Evolutionary conservation across 176 grass and related monocot species (phyloP).

Genomic region (Pharus latifolius): DNA sequence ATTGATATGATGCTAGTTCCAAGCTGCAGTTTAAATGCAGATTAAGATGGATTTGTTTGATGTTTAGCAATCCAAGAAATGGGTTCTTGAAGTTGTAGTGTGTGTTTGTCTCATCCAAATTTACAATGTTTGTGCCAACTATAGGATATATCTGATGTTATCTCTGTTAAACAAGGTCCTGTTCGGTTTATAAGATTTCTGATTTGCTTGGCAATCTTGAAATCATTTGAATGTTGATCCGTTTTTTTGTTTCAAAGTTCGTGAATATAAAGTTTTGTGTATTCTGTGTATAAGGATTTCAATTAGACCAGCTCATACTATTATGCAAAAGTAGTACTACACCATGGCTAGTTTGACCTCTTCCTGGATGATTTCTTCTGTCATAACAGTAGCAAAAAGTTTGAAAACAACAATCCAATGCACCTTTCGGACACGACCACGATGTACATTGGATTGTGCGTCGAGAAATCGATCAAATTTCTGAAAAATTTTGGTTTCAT

Average conservation of each 20-base stretch:
- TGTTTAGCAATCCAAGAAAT: neutral
- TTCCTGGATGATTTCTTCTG: neutral
- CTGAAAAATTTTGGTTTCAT: neutral
- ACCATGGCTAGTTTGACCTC: slow-evolving; percentile 21
- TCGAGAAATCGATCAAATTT: neutral
- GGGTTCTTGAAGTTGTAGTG: neutral
- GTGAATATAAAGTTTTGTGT: neutral
- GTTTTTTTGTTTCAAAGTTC: neutral
- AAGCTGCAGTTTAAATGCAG: neutral
- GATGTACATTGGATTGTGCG: neutral
- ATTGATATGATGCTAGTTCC: neutral
- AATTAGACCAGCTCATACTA: neutral
- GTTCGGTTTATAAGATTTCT: neutral
- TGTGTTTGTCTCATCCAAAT: neutral
- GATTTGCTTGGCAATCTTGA: neutral
- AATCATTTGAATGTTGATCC: neutral
- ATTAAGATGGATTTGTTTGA: neutral
- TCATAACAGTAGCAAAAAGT: neutral
- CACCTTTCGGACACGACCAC: neutral
- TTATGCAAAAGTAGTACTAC: neutral
- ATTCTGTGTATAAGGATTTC: neutral
- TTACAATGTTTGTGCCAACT: slow-evolving; percentile 11
- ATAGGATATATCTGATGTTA: no score
- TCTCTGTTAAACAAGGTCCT: neutral
- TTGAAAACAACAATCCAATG: neutral